Evolutionary conservation across 495 filamentous ascomycete species (phyloP), one percentile per base, ranked within the genome.

Genomic region (Penicillium ucsense): DNA sequence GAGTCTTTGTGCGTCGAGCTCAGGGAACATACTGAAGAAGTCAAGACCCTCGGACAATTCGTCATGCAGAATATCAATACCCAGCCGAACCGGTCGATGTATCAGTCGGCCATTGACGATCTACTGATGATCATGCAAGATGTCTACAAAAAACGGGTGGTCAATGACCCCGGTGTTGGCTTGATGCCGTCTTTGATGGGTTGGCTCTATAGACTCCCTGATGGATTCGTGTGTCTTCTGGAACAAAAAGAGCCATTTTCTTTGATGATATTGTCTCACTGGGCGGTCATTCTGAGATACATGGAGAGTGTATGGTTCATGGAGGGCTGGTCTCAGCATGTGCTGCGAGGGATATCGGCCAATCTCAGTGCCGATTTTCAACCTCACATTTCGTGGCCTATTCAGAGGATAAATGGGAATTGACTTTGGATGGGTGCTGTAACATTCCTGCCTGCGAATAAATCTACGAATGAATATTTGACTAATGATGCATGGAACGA

Each of bases 181-280:
- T 41, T 69, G 38, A 63, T 65, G 60, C 51, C 59, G 10, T 20
- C 45, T 8, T 35, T 64, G 3, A 60, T 71, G 10, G 68, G 66
- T 1, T 71, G 66, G 66, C 41, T 66, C 3, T 71, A 67, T 46
- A 59, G 65, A 4, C 54, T 64, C 3, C 61, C 60, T 2, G 56
- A 57, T 5, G 53, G 59, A 9, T 68, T 68, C 48, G 44, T 70
- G 8, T 43, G 38, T 3, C 44, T 50, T 2, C 49, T 74, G 10
- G 51, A 68, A 36, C 43, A 55, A 31, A 60, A 63, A 40, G 61
- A 71, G 6, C 62, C 71, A 6, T 37, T 59, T 35, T 61, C 67
- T 3, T 38, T 76, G 6, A 55, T 67, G 2, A 50, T 76, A 1
- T 46, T 75, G 27, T 65, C 66, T 3, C 54, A 72, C 39, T 76